Evolutionary conservation across 208 protist genomes (phyloP), one percentile per base, ranked within the genome.

Genomic region (Trypanosoma avium): DNA sequence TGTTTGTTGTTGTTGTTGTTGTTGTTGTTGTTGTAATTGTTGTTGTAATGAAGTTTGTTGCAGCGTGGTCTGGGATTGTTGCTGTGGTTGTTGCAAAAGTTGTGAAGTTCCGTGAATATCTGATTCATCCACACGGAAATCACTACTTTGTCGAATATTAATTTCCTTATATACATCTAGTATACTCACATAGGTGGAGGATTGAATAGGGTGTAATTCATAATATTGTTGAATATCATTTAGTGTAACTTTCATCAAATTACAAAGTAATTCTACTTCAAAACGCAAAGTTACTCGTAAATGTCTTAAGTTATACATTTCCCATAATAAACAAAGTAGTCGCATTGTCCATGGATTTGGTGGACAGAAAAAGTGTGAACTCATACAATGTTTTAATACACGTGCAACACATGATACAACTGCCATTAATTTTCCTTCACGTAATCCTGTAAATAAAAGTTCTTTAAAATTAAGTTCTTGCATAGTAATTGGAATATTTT

Each of bases 301-400:
- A 59, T 98, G 85, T 13, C 81, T 84, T 6, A 99, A 70, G 27
- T 88, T 75, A 77, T 99, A 98, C 63, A 99, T 86, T 75, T 99
- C 98, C 35, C 88, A 84, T 36, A 99, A 62, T 22, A 98, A 64
- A 50, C 75, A 79, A 36, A 99, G 58, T 43, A 98, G 85, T 32
- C 88, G 92, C 94, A 99, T 98, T 17, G 98, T 89, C 98, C 98
- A 99, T 27, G 98, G 98, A 82, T 99, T 99, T 22, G 97, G 98
- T 32, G 87, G 92, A 61, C 72, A 81, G 81, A 99, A 99, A 40
- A 99, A 98, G 50, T 79, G 86, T n/a, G 90, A 97, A 42, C 78
- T 79, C 52, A 77, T 67, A 70, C 84, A 92, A 70, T 82, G 77
- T 35, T 92, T 84, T 19, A 99, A 80, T 27, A 97, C 81, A 58